Base-by-base conservation (phyloP, 495 filamentous ascomycete genomes). In the Cercophora samala region DNA sequence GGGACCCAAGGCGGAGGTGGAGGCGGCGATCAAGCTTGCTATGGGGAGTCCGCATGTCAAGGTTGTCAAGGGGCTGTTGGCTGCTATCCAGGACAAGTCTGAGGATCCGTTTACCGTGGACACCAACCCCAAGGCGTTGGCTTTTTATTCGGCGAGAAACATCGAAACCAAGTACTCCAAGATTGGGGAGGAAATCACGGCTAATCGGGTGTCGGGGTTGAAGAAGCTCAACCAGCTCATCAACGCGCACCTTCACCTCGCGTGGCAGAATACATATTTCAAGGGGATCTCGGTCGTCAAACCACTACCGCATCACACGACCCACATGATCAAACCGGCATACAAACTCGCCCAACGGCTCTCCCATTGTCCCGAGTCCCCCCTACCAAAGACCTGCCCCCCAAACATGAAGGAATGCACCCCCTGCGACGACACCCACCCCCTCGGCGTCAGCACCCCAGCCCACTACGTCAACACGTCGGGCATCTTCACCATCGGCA, bases 221-320 rank as follows among this genome's bases (percentile, higher is more conserved):
- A 75, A 79, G 63, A 76, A 81, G 29, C 83, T 97, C 55, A 89
- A 88, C 42, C 76, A 86, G 22, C 85, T 99, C 60, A 92, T 98
- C 70, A 92, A 91, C 72, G 83, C 88, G 0, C 95, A 99, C 74
- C 85, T 97, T 13, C 95, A 97, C 73, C 87, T 83, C 60, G 91
- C 88, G 58, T 97, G 93, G 82, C 91, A 94, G 66, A 90, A 88
- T 71, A 80, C 81, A n/a, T 97, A 93, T 80, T 68, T 76, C 21
- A 68, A 74, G 1, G 93, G 94, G 15, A 89, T 98, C 63, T 84
- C 87, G 13, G 86, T 98, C 52, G 77, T 97, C 21, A 92, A 93
- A 66, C 92, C 94, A 4, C 83, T 89, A 46, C 82, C 89, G 4
- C 78, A 89, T 60, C 87, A 91, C 73, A 91, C 91, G 13, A 88